A percentile compares a stretch with the other conserved stretches of the same genome.
Conservation (phyloP, 2,329 filamentous ascomycete genomes). For the Elsinoe ampelina region DNA sequence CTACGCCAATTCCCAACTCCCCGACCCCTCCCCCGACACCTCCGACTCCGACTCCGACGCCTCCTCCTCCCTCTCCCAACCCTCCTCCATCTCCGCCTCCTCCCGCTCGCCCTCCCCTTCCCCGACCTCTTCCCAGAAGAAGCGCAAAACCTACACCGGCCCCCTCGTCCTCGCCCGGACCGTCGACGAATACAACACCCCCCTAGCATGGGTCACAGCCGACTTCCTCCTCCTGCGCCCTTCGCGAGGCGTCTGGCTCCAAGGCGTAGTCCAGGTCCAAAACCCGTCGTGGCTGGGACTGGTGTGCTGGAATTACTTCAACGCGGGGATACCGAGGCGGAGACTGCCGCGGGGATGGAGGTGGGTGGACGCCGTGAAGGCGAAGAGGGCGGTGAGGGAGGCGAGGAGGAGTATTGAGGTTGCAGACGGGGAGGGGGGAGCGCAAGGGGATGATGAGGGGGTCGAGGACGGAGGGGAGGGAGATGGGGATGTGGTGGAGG, state of each 20-base stretch:
- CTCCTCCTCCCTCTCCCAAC: background rate
- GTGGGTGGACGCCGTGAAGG: constrained; percentile 50
- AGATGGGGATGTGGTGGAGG: constrained; percentile 24
- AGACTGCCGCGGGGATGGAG: constrained; percentile 70
- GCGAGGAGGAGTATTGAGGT: constrained; percentile 13
- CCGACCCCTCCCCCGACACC: constrained; percentile 7
- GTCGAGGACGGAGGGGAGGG: constrained; percentile 25
- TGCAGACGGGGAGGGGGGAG: constrained; percentile 14
- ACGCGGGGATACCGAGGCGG: constrained; percentile 70
- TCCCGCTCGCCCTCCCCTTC: background rate
- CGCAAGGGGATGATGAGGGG: constrained; percentile 19
- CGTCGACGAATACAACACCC: constrained; percentile 75
- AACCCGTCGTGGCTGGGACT: constrained; percentile 83
- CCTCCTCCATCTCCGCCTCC: background rate
- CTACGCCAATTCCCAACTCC: background rate
- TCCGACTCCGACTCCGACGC: constrained; percentile 5
- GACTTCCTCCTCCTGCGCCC: constrained; percentile 81
- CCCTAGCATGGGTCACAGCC: constrained; percentile 79
- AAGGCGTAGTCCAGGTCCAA: constrained; percentile 76
- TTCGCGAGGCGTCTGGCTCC: constrained; percentile 59
- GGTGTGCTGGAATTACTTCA: constrained; percentile 85
- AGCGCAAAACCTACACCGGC: constrained; percentile 24
- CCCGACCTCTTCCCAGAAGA: constrained; percentile 16
- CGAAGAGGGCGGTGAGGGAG: constrained; percentile 31
- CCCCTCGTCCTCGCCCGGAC: constrained; percentile 33